Evolutionary conservation across 441 rosid genomes (phyloP), one percentile per base, ranked within the genome.

Genomic region (Macaranga tanarius): DNA sequence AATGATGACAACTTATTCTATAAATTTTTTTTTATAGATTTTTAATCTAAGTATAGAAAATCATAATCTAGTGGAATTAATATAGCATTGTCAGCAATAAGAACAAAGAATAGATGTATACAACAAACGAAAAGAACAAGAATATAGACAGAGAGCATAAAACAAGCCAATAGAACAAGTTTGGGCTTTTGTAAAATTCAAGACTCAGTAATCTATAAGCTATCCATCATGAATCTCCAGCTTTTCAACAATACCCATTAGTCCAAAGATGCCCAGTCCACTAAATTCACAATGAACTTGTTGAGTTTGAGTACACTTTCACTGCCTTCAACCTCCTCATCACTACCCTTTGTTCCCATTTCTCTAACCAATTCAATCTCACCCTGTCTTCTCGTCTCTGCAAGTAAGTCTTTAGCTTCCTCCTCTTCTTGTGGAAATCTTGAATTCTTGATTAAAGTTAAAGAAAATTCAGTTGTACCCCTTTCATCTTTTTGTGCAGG

Each of bases 401-500:
- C 70, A 67, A 50, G 57, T 76, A 59, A 69, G 44, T 54, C 65
- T 67, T 48, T 71, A 68, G 66, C 60, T 48, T 63, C 26, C 38
- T 54, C 57, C 51, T 7, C 34, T 40, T 12, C 64, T 62, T 72
- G 0, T 23, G 0, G 0, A 15, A 12, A 5, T 50, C 1, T 56
- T 22, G 12, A 60, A 20, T 10, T n/a, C 10, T 62, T 15, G 44
- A 7, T 56, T 13, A 48, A 11, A 25, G 20, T 16, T 40, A 12
- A 9, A 17, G 4, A 4, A 12, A 28, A 2, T 28, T 28, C 23
- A 10, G 34, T 7, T 11, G 28, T 57, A 26, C 25, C 31, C 42
- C 9, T 50, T 19, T 42, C 5, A 2, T 8, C 23, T 38, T 17
- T 4, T 40, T 61, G 12, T 64, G 74, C 73, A 83, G 89, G 81